Evolutionary conservation across 148 eudicot species (phyloP).

Genomic region (Chenopodium album): DNA sequence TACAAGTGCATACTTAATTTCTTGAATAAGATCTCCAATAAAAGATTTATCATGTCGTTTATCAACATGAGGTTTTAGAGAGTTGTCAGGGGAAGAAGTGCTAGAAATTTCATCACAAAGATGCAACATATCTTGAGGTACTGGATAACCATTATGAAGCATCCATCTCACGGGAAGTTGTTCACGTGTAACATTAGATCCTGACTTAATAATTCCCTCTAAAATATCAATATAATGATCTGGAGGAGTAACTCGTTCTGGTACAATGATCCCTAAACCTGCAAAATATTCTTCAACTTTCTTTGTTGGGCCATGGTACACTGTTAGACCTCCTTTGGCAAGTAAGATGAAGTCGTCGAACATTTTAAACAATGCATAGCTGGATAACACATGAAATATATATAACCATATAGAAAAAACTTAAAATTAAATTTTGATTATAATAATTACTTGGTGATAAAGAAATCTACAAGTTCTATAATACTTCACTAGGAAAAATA

Average conservation of each 20-base stretch:
- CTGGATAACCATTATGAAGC: conserved; percentile 90
- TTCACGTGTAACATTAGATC: conserved; percentile 61
- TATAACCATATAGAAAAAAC: neutral
- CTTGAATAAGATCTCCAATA: conserved; percentile 46
- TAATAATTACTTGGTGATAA: too few relatives aligned
- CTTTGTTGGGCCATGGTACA: conserved; percentile 85
- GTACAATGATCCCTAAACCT: conserved; percentile 69
- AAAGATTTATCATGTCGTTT: conserved; percentile 38
- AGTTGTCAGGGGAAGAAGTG: conserved; percentile 42
- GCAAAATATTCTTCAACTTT: conserved; percentile 86
- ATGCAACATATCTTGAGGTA: conserved; percentile 88
- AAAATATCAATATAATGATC: conserved; percentile 90
- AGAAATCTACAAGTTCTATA: too few relatives aligned
- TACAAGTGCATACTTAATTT: conserved; percentile 39
- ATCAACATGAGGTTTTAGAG: conserved; percentile 21
- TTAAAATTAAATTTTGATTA: too few relatives aligned
- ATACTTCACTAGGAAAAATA: too few relatives aligned
- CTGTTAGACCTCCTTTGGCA: conserved; percentile 93
- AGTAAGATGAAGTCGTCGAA: conserved; percentile 93
- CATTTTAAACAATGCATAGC: conserved; percentile 89
- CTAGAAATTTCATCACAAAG: conserved; percentile 57
- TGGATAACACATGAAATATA: conserved; percentile 30
- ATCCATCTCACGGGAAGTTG: conserved; percentile 98
- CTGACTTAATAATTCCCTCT: conserved; percentile 75
- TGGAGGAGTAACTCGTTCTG: conserved; percentile 91